Percentiles rank a stretch among this genome's conserved stretches.
Conservation (phyloP, 257 asterid genomes). For the Solanum chilense region DNA sequence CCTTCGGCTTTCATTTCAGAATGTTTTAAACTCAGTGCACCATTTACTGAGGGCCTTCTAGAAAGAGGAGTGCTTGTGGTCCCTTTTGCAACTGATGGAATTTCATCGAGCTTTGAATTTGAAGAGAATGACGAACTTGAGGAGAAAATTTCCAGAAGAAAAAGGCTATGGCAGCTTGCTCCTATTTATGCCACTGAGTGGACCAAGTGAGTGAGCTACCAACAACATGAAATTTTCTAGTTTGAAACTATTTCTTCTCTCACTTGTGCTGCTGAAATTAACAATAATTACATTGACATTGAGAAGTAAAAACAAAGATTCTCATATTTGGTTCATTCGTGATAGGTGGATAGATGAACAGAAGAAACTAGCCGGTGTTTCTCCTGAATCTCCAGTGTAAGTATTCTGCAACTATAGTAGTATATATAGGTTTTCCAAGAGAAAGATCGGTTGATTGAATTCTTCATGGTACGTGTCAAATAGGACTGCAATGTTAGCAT, state of each 20-base stretch:
- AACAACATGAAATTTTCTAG: not conserved
- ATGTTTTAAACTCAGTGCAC: constrained; percentile 55
- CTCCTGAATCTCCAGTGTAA: constrained; percentile 93
- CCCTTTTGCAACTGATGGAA: constrained; percentile 69
- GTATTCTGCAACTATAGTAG: constrained; percentile 12
- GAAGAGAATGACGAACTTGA: constrained; percentile 46
- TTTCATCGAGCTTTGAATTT: constrained; percentile 42
- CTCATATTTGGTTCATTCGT: constrained; percentile 1
- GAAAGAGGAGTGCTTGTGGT: constrained; percentile 87
- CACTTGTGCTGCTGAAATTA: not conserved
- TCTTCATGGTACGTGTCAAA: not conserved
- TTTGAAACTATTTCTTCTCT: not conserved
- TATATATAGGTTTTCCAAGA: not conserved
- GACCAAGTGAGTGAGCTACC: constrained; percentile 52
- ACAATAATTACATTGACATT: not conserved
- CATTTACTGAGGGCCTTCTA: constrained; percentile 56
- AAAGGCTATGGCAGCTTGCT: constrained; percentile 80
- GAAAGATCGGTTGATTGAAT: not conserved
- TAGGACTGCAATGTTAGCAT: not conserved
- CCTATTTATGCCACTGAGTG: constrained; percentile 61
- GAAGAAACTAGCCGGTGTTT: constrained; percentile 67
- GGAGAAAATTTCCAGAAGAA: constrained; percentile 48
- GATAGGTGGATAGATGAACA: constrained; percentile 93
- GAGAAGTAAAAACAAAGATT: not conserved
- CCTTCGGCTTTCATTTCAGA: constrained; percentile 67